Conservation (phyloP, 352 stramenopile species). For the Globisporangium paddicum region DNA sequence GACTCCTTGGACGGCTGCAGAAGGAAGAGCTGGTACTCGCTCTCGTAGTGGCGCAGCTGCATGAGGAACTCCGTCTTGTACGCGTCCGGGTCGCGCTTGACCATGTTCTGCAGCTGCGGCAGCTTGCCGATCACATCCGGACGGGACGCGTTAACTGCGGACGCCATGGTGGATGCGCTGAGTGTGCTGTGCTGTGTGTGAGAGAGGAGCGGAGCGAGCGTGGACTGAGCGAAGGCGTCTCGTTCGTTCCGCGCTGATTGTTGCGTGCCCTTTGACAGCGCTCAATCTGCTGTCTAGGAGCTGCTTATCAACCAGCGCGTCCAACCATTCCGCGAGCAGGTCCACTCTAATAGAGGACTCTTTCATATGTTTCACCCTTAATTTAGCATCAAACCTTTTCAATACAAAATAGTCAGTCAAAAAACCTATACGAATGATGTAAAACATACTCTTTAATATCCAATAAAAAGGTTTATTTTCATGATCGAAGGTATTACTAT, state of each 20-base stretch:
- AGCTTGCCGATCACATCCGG: conserved; percentile 90
- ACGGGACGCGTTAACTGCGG: conserved; percentile 67
- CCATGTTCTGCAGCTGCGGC: conserved; percentile 97
- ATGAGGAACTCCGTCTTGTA: conserved; percentile 98
- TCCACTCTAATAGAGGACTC: background rate
- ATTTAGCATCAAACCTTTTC: background rate
- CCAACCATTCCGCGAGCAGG: conserved; percentile 8
- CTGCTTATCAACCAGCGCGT: background rate
- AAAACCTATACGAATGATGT: too few species aligned
- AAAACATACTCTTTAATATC: too few species aligned
- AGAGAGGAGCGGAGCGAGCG: background rate
- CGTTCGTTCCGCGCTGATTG: background rate
- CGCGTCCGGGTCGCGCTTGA: conserved; percentile 95
- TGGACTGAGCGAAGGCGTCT: background rate
- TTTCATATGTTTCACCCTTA: background rate
- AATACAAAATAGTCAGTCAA: background rate
- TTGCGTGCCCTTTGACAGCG: conserved; percentile 10
- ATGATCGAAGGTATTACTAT: background rate
- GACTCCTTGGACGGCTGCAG: conserved; percentile 91
- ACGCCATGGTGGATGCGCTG: conserved; percentile 26
- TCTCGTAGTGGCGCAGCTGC: conserved; percentile 95
- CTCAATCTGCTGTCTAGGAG: background rate
- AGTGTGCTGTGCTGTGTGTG: conserved; percentile 6
- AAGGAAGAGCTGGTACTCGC: conserved; percentile 94
- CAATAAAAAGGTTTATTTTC: too few species aligned